Conservation (phyloP, 306 rosid genomes). For the Carpinus fangiana region DNA sequence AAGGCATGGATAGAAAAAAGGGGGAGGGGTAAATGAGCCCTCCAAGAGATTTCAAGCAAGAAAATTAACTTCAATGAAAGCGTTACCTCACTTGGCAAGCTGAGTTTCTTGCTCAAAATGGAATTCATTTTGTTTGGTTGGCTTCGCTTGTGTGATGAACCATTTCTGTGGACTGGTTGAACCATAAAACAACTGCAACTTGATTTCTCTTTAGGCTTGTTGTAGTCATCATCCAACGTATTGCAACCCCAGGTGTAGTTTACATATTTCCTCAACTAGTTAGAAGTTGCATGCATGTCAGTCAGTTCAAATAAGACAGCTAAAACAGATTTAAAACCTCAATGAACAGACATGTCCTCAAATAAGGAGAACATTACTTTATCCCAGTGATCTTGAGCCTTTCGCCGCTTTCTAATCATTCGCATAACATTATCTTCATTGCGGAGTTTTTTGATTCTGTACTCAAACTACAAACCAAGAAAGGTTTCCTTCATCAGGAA, state of each 20-base stretch:
- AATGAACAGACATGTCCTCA: conserved; percentile 13
- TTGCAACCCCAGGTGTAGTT: conserved; percentile 71
- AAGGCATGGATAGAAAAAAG: too few relatives aligned
- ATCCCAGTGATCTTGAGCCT: conserved; percentile 85
- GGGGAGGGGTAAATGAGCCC: not conserved
- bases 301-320: conserved; percentile 26
- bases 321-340: conserved; percentile 13
- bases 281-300: conserved; percentile 18
- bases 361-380: conserved; percentile 57
- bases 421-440: conserved; percentile 73
- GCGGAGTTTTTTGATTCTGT: conserved; percentile 78
- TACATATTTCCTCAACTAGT: conserved; percentile 94
- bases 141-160: conserved; percentile 50
- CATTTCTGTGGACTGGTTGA: conserved; percentile 42
- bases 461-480: conserved; percentile 63
- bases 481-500: conserved; percentile 1
- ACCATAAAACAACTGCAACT: conserved; percentile 48
- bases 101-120: conserved; percentile 41
- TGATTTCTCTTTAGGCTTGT: conserved; percentile 32
- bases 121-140: conserved; percentile 41
- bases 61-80: conserved; percentile 19
- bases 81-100: conserved; percentile 53
- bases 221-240: conserved; percentile 40
- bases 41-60: not conserved
- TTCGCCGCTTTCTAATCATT: conserved; percentile 66